Evolutionary conservation across 306 rosid genomes (phyloP).

Genomic region (Fragaria vesca): DNA sequence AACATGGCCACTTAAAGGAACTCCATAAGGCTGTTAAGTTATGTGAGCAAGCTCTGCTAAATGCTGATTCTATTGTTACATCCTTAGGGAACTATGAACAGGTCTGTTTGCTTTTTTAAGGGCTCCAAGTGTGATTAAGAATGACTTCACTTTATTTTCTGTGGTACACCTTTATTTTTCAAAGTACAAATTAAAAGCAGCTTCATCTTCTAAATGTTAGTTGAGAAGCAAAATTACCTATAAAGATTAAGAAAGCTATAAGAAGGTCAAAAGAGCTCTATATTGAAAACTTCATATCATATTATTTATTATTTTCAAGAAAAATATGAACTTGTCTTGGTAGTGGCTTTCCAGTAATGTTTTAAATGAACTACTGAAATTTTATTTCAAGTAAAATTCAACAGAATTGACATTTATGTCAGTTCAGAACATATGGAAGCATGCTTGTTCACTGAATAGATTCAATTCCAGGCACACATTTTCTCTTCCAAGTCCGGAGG

Average conservation of each 20-base stretch:
- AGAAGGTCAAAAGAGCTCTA: background rate
- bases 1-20: conserved; percentile 70
- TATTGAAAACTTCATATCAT: background rate
- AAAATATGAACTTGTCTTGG: background rate
- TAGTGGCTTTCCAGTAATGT: background rate
- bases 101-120: conserved; percentile 27
- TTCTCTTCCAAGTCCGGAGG: conserved; percentile 52
- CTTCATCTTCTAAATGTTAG: conserved; percentile 3
- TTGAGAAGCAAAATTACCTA: background rate
- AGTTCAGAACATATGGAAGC: background rate
- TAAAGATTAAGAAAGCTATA: background rate
- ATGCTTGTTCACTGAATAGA: background rate
- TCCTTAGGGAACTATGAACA: conserved; percentile 42
- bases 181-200: background rate
- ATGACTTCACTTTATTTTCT: conserved; percentile 16
- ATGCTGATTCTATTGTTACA: conserved; percentile 54
- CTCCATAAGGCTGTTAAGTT: conserved; percentile 66
- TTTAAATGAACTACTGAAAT: background rate
- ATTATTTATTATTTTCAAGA: background rate
- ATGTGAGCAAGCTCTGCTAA: conserved; percentile 64
- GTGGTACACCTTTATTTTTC: background rate
- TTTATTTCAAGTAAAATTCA: background rate
- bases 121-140: background rate
- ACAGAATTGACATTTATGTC: background rate
- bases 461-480: conserved; percentile 54